These are phyloP conservation scores for Triangularia verruculosa DNA, from an alignment of 2,329 filamentous ascomycete genomes.

Conservation along the genomic window DNA sequence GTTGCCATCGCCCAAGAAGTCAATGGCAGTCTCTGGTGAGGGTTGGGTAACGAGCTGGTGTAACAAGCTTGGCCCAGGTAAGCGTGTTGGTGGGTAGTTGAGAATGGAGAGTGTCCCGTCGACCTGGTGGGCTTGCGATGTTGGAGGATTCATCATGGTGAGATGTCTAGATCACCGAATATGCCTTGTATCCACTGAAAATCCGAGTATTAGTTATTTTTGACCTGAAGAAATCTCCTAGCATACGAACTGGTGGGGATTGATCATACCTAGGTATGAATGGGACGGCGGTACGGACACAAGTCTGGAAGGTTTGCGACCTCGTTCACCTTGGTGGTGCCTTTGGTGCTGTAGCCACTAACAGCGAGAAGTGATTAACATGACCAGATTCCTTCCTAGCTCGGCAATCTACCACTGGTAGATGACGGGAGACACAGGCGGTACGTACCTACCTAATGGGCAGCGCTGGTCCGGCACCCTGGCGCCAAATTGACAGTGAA, in stretches of 20 bases:
- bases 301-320: too few relatives aligned
- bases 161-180: neutral
- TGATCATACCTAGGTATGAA: neutral
- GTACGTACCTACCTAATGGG: neutral
- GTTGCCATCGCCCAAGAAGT: slow-evolving; percentile 55
- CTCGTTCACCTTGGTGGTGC: neutral
- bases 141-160: slow-evolving; percentile 3
- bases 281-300: neutral
- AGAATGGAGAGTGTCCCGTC: slow-evolving; percentile 40
- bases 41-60: slow-evolving; percentile 57
- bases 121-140: neutral
- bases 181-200: neutral
- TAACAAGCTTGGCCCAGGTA: slow-evolving; percentile 45
- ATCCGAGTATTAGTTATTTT: neutral
- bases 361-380: neutral
- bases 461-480: neutral
- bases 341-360: neutral
- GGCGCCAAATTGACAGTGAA: neutral
- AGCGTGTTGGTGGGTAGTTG: slow-evolving; percentile 41
- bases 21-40: slow-evolving; percentile 52
- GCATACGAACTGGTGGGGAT: neutral
- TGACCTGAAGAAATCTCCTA: too few relatives aligned
- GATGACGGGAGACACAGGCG: neutral
- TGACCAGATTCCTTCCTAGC: neutral
- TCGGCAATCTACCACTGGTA: neutral